Evolutionary conservation across 805 yeast species (phyloP), one percentile per base, ranked within the genome.

Genomic region (Candida succiphila): DNA sequence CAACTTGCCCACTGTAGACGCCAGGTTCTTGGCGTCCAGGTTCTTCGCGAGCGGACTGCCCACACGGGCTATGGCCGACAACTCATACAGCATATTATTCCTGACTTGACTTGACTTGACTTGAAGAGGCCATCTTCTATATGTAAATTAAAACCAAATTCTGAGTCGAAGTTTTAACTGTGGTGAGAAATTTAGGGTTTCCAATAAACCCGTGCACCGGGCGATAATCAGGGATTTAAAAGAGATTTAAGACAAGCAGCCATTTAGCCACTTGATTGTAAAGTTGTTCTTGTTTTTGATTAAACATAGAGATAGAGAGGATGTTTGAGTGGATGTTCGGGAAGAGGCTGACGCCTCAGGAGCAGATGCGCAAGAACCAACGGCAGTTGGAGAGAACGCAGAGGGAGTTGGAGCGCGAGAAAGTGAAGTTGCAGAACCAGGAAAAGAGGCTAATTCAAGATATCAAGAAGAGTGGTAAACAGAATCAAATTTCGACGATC

Each of bases 301-400:
- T 8, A 21, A 21, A 16, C 14, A 27, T n/a, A 18, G 23, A 3
- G n/a, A n/a, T n/a, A n/a, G n/a, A n/a, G n/a, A 23, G 9, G n/a
- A 55, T 80, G 46, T 72, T 92, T 44, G 94, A 88, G 50, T 92
- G 97, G 97, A 86, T 84, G 19, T 92, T 92, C 61, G 98, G 98
- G 8, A 84, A 86, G 67, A 74, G 80, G 52, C 62, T 82, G 41
- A 86, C 97, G 31, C 97, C 98, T 9, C 96, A 88, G 54, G 98
- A 92, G 60, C 72, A 87, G 55, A 72, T 92, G 53, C 76, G 96
- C 42, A 89, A 77, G 76, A 94, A 92, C 59, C 98, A 94, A 63
- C 65, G 99, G 36, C 94, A 96, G 5, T 65, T 92, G 19, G 98
- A 92, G 49, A 77, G 88, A 44, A 88, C 97, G 0, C 96, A 87